These are phyloP conservation scores for Sugiyamaella paludigena DNA, from an alignment of 1,139 yeast species.

Conservation along the genomic window DNA sequence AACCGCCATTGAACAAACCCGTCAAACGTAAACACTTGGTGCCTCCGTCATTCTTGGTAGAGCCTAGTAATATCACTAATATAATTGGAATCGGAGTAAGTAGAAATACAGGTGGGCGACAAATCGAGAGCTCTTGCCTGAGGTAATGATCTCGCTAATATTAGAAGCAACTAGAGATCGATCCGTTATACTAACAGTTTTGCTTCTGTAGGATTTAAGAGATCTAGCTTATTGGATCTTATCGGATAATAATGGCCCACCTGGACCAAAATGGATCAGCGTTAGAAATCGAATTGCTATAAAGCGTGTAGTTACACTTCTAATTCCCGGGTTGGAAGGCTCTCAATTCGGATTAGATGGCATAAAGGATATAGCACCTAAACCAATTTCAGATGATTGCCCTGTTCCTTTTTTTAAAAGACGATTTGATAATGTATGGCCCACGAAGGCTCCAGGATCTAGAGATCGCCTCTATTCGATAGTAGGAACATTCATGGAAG, in stretches of 20 bases:
- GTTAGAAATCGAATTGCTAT: conserved; percentile 43
- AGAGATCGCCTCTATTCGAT: conserved; percentile 56
- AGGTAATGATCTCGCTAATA: no score
- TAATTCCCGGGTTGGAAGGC: conserved; percentile 64
- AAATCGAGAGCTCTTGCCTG: no score
- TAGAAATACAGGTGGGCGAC: conserved; percentile 22
- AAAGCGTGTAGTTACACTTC: conserved; percentile 55
- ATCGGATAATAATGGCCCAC: conserved; percentile 37
- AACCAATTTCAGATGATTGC: conserved; percentile 22
- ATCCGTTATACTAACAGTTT: background rate
- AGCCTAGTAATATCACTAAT: conserved; percentile 18
- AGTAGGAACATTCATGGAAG: conserved; percentile 52
- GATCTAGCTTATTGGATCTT: conserved; percentile 51
- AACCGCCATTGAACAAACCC: conserved; percentile 2
- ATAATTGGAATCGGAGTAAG: conserved; percentile 18
- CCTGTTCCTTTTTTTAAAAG: conserved; percentile 42
- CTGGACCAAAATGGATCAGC: conserved; percentile 28
- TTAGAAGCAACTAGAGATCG: no score
- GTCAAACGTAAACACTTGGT: conserved; percentile 24
- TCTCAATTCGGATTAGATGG: conserved; percentile 42
- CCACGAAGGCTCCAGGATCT: conserved; percentile 60
- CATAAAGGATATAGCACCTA: conserved; percentile 21
- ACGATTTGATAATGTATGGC: conserved; percentile 45
- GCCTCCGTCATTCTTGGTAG: conserved; percentile 32
- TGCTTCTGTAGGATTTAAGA: conserved; percentile 44